phyloP scores from a whole-genome alignment of 805 yeast species.

The Lipomyces sp. region DNA sequence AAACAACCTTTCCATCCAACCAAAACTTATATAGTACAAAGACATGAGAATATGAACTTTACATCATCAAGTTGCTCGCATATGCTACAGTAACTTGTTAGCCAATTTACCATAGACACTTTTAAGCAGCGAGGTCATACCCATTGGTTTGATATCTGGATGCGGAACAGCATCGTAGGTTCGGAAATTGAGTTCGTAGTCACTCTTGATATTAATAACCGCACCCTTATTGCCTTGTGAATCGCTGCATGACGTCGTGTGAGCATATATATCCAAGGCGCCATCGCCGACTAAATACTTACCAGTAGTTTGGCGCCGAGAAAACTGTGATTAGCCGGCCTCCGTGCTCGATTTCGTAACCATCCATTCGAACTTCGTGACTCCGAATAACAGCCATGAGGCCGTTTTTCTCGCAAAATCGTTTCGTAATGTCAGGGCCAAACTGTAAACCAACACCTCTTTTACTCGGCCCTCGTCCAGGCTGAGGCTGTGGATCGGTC shows the following conservation, averaged over 20 bases:
- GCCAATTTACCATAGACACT: not conserved
- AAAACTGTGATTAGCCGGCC: constrained; percentile 91
- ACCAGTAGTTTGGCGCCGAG: constrained; percentile 88
- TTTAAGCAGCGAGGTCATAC: constrained; percentile 11
- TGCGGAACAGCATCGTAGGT: constrained; percentile 84
- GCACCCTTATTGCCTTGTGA: constrained; percentile 90
- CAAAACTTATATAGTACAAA: not conserved
- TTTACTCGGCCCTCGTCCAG: constrained; percentile 85
- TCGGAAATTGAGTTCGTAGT: constrained; percentile 51
- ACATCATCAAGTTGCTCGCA: constrained; percentile 36
- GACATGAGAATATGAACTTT: not conserved
- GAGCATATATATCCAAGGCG: not conserved
- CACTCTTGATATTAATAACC: constrained; percentile 71
- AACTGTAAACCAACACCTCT: constrained; percentile 96
- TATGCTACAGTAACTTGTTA: constrained; percentile 23
- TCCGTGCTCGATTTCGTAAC: constrained; percentile 85
- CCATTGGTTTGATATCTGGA: constrained; percentile 94
- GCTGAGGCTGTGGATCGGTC: constrained; percentile 88
- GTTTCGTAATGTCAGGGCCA: constrained; percentile 91
- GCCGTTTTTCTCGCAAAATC: constrained; percentile 72
- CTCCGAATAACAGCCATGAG: constrained; percentile 85
- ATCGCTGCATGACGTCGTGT: constrained; percentile 59
- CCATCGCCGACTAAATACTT: constrained; percentile 8
- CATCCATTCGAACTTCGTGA: constrained; percentile 93
- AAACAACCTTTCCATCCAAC: not conserved